phyloP scores from a whole-genome alignment of 1,284 basidiomycete species.

The Cryptococcus floricola region DNA sequence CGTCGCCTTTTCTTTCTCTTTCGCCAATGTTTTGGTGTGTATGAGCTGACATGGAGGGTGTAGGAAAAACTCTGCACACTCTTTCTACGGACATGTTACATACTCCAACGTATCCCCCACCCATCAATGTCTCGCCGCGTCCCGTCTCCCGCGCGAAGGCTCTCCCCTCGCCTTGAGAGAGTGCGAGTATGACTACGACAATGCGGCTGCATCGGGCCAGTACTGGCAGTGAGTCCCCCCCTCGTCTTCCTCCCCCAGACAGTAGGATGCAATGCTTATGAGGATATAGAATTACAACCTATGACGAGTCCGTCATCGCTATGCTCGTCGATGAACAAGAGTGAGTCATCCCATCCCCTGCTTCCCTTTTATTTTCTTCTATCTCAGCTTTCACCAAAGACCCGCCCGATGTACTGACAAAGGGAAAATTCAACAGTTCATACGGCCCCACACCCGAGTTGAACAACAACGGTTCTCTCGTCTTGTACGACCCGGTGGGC shows the following conservation, averaged over 20 bases:
- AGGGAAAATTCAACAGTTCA: background rate
- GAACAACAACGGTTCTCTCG: constrained; percentile 6
- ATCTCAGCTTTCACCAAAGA: background rate
- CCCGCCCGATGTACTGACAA: background rate
- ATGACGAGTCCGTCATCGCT: constrained; percentile 2
- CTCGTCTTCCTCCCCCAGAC: background rate
- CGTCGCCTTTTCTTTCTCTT: constrained; percentile 3
- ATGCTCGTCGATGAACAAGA: constrained; percentile 5
- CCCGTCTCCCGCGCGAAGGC: constrained; percentile 3
- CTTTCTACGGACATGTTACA: constrained; percentile 19
- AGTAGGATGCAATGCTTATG: background rate
- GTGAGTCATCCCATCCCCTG: background rate
- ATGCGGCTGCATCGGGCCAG: constrained; percentile 11
- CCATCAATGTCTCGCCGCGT: constrained; percentile 14
- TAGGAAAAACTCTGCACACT: constrained; percentile 6
- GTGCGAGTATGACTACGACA: constrained; percentile 19
- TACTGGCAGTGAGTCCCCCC: constrained; percentile 16
- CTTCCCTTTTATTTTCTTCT: background rate
- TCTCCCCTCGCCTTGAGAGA: constrained; percentile 6
- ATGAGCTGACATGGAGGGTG: background rate
- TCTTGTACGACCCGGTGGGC: constrained; percentile 6
- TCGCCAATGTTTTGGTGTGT: background rate
- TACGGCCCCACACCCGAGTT: constrained; percentile 13
- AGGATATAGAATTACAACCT: constrained; percentile 1
- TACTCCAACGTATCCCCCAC: constrained; percentile 9